Evolutionary conservation across 352 stramenopile genomes (phyloP), one percentile per base, ranked within the genome.

Genomic region (Phytophthora sansomeana): DNA sequence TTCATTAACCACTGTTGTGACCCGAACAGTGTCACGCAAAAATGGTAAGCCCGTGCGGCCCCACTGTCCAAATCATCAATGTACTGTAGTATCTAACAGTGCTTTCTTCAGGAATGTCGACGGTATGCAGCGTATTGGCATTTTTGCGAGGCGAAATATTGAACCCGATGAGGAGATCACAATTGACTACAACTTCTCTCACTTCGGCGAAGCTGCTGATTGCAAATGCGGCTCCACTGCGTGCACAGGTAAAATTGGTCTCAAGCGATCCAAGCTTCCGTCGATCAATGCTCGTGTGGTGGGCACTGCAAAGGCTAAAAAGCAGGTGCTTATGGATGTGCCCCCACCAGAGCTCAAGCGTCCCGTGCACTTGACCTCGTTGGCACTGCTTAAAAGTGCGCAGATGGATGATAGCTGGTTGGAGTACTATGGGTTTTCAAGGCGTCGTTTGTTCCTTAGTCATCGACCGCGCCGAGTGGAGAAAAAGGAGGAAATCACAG

Each of bases 1-100:
- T 99, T 98, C 70, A 98, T 98, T 64, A 99, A 99, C 83, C 92
- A 98, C 67, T 97, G 90, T 64, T 98, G 94, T 54, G 89, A 96
- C 50, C 88, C 93, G n/a, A 98, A 98, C 73, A 97, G 93, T 75
- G 84, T 92, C 38, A 98, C 93, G 16, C 90, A 98, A 63, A 98
- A 98, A 50, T 98, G 97, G 79, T 89, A 63, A 42, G 65, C 62
- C 53, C 5, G 26, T 35, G 28, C 32, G 8, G 17, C 26, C 3
- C 28, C 19, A 42, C 10, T 38, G 19, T 46, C 17, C 17, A 4
- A 4, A 29, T 7, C 17, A 28, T 19, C 39, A 46, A 46, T n/a
- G n/a, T n/a, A n/a, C n/a, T n/a, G n/a, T n/a, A 19, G n/a, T 21
- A 28, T 46, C 13, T 44, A 35, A 51, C 42, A 16, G 8, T 28